Evolutionary conservation across 139 green algal genomes (phyloP).

Genomic region (Auxenochlorella pyrenoidosa): DNA sequence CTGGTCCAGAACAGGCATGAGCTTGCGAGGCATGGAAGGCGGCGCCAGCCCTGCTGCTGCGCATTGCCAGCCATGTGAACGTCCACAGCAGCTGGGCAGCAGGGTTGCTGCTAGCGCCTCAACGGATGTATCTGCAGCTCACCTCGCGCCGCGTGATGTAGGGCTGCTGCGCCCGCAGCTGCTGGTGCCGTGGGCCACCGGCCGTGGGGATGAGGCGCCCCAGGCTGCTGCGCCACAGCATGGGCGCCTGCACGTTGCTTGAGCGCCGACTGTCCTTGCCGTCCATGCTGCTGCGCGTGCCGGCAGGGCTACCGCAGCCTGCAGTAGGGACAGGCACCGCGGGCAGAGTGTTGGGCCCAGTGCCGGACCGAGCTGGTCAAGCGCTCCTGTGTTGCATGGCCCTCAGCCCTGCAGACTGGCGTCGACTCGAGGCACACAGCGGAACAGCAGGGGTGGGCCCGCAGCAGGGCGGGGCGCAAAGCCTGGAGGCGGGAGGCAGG

Average conservation of each 20-base stretch:
- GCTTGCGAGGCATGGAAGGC: too few species aligned
- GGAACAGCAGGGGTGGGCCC: too few species aligned
- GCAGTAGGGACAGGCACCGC: too few species aligned
- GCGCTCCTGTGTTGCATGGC: too few species aligned
- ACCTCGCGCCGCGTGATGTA: not conserved
- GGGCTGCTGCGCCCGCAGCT: not conserved
- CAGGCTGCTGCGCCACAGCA: conserved; percentile 21
- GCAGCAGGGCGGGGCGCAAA: not conserved
- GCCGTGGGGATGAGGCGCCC: not conserved
- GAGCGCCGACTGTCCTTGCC: not conserved
- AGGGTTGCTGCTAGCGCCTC: not conserved
- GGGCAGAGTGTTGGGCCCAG: too few species aligned
- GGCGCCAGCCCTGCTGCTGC: too few species aligned
- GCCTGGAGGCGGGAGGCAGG: not conserved
- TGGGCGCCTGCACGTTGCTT: not conserved
- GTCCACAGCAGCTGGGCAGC: not conserved
- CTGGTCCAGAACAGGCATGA: too few species aligned
- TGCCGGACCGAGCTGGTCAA: not conserved
- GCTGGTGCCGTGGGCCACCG: not conserved
- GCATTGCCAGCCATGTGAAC: not conserved
- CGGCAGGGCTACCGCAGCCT: not conserved
- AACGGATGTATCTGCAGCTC: not conserved
- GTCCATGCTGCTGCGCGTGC: not conserved
- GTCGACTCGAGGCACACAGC: too few species aligned
- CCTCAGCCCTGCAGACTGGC: too few species aligned